Evolutionary conservation across 768 basidiomycete species (phyloP).

Genomic region (Crepidotus variabilis): DNA sequence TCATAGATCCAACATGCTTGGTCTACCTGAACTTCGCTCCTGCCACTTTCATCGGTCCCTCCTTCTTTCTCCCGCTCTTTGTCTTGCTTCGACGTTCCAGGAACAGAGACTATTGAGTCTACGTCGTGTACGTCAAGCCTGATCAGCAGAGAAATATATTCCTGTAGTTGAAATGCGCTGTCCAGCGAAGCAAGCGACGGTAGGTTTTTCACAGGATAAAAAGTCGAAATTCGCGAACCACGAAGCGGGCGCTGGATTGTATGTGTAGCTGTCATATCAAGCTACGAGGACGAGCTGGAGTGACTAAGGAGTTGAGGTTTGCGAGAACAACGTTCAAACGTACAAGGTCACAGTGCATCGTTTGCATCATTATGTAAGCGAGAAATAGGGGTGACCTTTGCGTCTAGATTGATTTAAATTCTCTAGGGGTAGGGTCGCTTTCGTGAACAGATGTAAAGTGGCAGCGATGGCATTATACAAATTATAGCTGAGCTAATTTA

Average conservation of each 20-base stretch:
- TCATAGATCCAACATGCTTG: constrained; percentile 83
- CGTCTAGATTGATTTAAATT: too few relatives aligned
- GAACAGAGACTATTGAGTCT: constrained; percentile 72
- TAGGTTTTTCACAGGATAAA: constrained; percentile 72
- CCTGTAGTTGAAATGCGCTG: constrained; percentile 92
- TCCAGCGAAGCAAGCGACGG: constrained; percentile 73
- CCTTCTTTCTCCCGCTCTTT: constrained; percentile 23
- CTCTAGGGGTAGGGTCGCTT: too few relatives aligned
- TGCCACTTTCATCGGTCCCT: constrained; percentile 30
- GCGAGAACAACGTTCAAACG: too few relatives aligned
- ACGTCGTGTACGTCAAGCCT: constrained; percentile 87
- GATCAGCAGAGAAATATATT: constrained; percentile 88
- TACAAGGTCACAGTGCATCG: too few relatives aligned
- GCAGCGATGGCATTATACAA: too few relatives aligned
- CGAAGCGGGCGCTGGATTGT: constrained; percentile 64
- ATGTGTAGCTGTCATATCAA: constrained; percentile 27
- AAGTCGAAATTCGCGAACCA: constrained; percentile 74
- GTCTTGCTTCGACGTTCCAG: constrained; percentile 37
- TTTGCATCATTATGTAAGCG: too few relatives aligned
- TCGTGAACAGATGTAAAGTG: too few relatives aligned
- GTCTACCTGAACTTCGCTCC: constrained; percentile 61
- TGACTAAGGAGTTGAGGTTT: too few relatives aligned
- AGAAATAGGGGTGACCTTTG: too few relatives aligned
- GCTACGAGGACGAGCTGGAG: neutral
- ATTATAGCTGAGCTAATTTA: too few relatives aligned